Conservation (phyloP, 306 rosid species). For the Lablab purpureus region DNA sequence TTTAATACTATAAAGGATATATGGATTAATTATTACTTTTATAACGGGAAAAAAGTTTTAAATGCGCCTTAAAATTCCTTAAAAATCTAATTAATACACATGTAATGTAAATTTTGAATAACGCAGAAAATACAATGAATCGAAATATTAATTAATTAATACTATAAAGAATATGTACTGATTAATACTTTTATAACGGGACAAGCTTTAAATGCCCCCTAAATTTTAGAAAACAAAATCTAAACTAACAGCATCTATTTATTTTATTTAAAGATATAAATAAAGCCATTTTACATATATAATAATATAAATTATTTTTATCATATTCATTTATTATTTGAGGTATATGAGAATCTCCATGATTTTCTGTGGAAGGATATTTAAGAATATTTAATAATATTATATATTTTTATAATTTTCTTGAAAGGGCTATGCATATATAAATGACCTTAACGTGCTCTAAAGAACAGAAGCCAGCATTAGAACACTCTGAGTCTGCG, state of each 20-base stretch:
- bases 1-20: neutral
- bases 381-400: neutral
- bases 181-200: neutral
- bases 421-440: neutral
- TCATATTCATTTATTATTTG: neutral
- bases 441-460: neutral
- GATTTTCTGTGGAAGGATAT: neutral
- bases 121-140: too few species aligned
- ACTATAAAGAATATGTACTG: neutral
- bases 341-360: neutral
- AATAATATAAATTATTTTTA: neutral
- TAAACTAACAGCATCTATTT: neutral
- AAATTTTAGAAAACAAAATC: too few species aligned
- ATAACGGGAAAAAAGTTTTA: neutral
- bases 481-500: neutral
- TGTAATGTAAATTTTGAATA: too few species aligned
- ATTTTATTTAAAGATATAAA: neutral
- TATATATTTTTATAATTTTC: neutral
- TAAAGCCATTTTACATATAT: neutral
- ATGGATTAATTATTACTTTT: neutral
- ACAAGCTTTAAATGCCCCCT: neutral
- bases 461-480: too few species aligned
- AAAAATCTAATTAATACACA: too few species aligned
- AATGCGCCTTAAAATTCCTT: neutral
- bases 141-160: too few species aligned